These are phyloP conservation scores for Talaromyces sp. DNA, from an alignment of 2,329 filamentous ascomycete species.

Conservation along the genomic window DNA sequence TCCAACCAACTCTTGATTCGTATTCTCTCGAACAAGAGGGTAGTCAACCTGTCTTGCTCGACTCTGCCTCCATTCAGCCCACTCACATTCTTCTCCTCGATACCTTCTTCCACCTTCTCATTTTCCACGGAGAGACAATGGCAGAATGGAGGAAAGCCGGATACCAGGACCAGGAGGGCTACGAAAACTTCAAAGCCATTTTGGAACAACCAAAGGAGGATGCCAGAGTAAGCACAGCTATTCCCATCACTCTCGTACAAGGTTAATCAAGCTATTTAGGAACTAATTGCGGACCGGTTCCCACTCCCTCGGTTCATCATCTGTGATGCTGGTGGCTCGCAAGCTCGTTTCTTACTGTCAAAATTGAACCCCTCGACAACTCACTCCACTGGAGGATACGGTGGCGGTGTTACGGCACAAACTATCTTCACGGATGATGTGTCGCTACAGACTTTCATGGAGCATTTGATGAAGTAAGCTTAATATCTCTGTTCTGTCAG, in stretches of 20 bases:
- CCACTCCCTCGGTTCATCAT: constrained; percentile 98
- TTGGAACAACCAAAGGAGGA: constrained; percentile 95
- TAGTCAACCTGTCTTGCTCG: constrained; percentile 85
- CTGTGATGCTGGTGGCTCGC: constrained; percentile 95
- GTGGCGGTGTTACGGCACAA: constrained; percentile 84
- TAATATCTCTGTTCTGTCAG: not conserved
- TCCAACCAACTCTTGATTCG: constrained; percentile 93
- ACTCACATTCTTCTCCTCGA: constrained; percentile 91
- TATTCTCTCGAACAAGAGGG: constrained; percentile 97
- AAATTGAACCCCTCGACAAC: constrained; percentile 98
- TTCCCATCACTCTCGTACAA: not conserved
- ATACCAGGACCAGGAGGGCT: constrained; percentile 96
- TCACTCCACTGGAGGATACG: constrained; percentile 88
- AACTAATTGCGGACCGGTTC: constrained; percentile 95
- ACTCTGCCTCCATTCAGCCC: constrained; percentile 93
- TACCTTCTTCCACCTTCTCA: constrained; percentile 99
- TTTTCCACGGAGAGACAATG: constrained; percentile 97
- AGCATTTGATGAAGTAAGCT: constrained; percentile 96
- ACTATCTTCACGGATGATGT: constrained; percentile 99
- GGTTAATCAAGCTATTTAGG: constrained; percentile 48
- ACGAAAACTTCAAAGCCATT: constrained; percentile 87
- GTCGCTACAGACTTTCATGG: constrained; percentile 97
- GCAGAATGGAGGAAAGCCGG: constrained; percentile 97
- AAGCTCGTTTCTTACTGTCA: constrained; percentile 91
- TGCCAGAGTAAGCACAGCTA: constrained; percentile 65